A percentile compares a stretch with the other conserved stretches of the same genome.
phyloP scores from a whole-genome alignment of 495 filamentous ascomycete species.

The Viridothelium virens region DNA sequence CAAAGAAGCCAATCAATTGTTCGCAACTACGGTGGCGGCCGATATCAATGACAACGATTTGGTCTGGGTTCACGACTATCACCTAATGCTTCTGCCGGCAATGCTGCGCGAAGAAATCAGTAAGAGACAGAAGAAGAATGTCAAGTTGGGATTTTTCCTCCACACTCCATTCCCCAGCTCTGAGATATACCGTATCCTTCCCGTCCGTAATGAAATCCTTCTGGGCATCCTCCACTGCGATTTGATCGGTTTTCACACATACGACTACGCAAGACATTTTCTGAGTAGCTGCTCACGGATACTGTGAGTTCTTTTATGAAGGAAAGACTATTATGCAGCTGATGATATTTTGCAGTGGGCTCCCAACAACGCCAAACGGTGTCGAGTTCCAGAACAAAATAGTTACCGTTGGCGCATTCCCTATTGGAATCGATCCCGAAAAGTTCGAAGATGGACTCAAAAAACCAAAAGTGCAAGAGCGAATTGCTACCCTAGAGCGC shows the following conservation, averaged over 20 bases:
- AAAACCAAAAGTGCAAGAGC: constrained; percentile 67
- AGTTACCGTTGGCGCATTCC: constrained; percentile 72
- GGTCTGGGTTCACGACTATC: constrained; percentile 96
- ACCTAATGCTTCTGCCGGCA: constrained; percentile 81
- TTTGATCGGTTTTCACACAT: constrained; percentile 88
- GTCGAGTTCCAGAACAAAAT: constrained; percentile 69
- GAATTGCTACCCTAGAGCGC: constrained; percentile 66
- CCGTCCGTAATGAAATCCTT: constrained; percentile 75
- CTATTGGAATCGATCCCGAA: constrained; percentile 92
- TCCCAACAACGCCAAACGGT: constrained; percentile 73
- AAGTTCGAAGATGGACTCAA: constrained; percentile 85
- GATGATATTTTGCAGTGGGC: constrained; percentile 44
- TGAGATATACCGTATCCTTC: constrained; percentile 85
- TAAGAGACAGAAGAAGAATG: constrained; percentile 55
- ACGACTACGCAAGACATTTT: constrained; percentile 88
- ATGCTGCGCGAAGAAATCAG: constrained; percentile 75
- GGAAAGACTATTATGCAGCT: constrained; percentile 6
- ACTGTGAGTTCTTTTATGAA: constrained; percentile 47
- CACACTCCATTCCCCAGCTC: constrained; percentile 91
- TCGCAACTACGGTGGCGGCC: constrained; percentile 68
- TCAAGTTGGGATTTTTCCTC: constrained; percentile 90
- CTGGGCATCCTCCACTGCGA: constrained; percentile 76
- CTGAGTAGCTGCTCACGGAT: constrained; percentile 76
- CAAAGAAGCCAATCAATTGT: constrained; percentile 72
- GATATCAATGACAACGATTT: constrained; percentile 70